A percentile compares a stretch with the other conserved stretches of the same genome.
Conservation (phyloP, 192 early-diverging fungal species). For the Rhizophlyctis rosea region DNA sequence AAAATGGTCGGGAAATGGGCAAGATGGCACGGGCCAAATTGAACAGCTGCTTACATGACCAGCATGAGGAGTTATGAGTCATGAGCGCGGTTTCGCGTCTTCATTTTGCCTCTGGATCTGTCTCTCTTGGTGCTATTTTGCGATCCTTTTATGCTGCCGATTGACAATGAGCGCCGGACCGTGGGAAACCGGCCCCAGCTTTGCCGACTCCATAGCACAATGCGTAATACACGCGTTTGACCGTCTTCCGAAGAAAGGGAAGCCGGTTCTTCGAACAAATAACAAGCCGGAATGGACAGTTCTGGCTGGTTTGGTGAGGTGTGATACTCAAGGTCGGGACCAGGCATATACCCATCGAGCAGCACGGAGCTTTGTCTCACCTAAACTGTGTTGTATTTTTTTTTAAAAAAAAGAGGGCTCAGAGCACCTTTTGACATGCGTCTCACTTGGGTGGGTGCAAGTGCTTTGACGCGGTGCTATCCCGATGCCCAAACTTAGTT, state of each 20-base stretch:
- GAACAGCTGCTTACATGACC: too few relatives aligned
- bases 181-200: neutral
- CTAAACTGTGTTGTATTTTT: constrained; percentile 2
- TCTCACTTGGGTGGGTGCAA: constrained; percentile 26
- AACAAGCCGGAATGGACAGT: constrained; percentile 80
- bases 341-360: too few relatives aligned
- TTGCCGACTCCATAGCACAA: constrained; percentile 44
- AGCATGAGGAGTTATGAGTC: too few relatives aligned
- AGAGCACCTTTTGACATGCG: constrained; percentile 12
- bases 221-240: constrained; percentile 53
- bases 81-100: too few relatives aligned
- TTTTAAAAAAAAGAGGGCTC: neutral
- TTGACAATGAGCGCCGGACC: too few relatives aligned
- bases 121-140: too few relatives aligned
- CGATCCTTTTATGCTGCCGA: too few relatives aligned
- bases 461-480: neutral
- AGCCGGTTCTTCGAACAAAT: constrained; percentile 49
- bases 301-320: constrained; percentile 69
- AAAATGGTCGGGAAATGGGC: too few relatives aligned
- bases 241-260: constrained; percentile 69
- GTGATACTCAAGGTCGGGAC: constrained; percentile 5
- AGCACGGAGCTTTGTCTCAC: constrained; percentile 12
- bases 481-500: neutral
- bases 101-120: too few relatives aligned
- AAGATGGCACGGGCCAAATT: too few relatives aligned